Conservation (phyloP, 2,329 filamentous ascomycete species). For the Epichloe scottii region DNA sequence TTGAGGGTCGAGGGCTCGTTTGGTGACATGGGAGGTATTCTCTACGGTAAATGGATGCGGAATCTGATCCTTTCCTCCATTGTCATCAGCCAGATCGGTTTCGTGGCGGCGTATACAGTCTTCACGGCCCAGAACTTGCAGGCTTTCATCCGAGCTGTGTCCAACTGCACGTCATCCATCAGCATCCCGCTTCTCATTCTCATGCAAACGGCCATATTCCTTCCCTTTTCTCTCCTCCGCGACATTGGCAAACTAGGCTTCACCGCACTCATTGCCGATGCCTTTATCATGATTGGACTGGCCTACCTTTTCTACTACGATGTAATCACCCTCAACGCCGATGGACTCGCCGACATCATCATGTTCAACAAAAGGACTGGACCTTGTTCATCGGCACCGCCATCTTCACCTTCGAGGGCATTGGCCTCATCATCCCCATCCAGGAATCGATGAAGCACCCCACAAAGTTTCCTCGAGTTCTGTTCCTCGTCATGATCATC, state of each 20-base stretch:
- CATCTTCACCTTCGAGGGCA: slow-evolving; percentile 97
- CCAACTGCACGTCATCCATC: slow-evolving; percentile 73
- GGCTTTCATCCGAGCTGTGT: slow-evolving; percentile 85
- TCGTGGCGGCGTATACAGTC: slow-evolving; percentile 90
- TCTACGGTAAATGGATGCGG: slow-evolving; percentile 87
- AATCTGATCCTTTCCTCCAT: slow-evolving; percentile 81
- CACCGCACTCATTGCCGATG: slow-evolving; percentile 83
- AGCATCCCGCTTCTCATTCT: slow-evolving; percentile 83
- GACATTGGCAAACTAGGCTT: slow-evolving; percentile 97
- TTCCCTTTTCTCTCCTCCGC: slow-evolving; percentile 84
- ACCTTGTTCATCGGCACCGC: slow-evolving; percentile 97
- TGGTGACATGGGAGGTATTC: slow-evolving; percentile 84
- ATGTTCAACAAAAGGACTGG: slow-evolving; percentile 90
- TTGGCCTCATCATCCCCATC: slow-evolving; percentile 94
- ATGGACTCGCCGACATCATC: slow-evolving; percentile 74
- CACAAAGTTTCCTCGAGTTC: slow-evolving; percentile 76
- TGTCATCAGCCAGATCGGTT: slow-evolving; percentile 89
- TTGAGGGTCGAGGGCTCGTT: slow-evolving; percentile 86
- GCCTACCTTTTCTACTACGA: slow-evolving; percentile 96
- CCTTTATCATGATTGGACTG: slow-evolving; percentile 85
- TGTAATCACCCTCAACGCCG: slow-evolving; percentile 62
- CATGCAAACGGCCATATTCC: slow-evolving; percentile 89
- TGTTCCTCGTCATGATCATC: slow-evolving; percentile 85
- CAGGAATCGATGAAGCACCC: slow-evolving; percentile 94
- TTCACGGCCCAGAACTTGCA: slow-evolving; percentile 94